Evolutionary conservation across 1,139 yeast species (phyloP).

Genomic region (Meyerozyma athensensis): DNA sequence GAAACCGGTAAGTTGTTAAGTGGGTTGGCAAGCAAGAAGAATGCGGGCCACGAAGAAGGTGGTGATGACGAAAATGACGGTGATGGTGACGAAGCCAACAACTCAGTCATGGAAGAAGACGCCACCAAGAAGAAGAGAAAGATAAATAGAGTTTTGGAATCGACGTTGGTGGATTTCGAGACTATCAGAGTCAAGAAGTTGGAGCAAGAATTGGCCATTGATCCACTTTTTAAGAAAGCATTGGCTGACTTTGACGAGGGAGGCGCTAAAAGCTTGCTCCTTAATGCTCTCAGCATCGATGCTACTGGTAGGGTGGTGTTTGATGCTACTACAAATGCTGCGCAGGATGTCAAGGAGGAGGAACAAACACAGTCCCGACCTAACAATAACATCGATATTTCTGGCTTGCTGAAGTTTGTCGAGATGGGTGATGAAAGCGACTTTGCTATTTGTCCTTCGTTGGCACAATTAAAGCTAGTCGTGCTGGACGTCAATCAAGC

Average conservation of each 20-base stretch:
- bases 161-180: conserved; percentile 51
- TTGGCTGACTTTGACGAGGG: conserved; percentile 94
- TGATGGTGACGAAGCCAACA: conserved; percentile 19
- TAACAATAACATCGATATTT: conserved; percentile 16
- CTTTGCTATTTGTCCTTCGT: conserved; percentile 57
- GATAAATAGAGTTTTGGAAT: conserved; percentile 37
- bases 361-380: conserved; percentile 7
- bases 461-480: conserved; percentile 52
- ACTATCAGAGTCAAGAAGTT: conserved; percentile 61
- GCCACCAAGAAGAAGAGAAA: conserved; percentile 29
- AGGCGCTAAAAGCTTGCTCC: conserved; percentile 78
- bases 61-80: conserved; percentile 18
- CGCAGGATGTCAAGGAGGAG: conserved; percentile 13
- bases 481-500: conserved; percentile 56
- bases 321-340: conserved; percentile 44
- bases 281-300: conserved; percentile 66
- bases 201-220: conserved; percentile 75
- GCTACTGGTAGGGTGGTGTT: conserved; percentile 57
- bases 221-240: conserved; percentile 85
- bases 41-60: conserved; percentile 19
- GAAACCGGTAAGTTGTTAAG: conserved; percentile 85
- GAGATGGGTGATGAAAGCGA: conserved; percentile 32
- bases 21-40: conserved; percentile 45
- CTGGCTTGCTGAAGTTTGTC: conserved; percentile 21
- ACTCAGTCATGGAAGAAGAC: conserved; percentile 12